Percentiles rank a stretch among this genome's conserved stretches.
phyloP scores from a whole-genome alignment of 2,329 filamentous ascomycete genomes.

The Diaporthe vexans region DNA sequence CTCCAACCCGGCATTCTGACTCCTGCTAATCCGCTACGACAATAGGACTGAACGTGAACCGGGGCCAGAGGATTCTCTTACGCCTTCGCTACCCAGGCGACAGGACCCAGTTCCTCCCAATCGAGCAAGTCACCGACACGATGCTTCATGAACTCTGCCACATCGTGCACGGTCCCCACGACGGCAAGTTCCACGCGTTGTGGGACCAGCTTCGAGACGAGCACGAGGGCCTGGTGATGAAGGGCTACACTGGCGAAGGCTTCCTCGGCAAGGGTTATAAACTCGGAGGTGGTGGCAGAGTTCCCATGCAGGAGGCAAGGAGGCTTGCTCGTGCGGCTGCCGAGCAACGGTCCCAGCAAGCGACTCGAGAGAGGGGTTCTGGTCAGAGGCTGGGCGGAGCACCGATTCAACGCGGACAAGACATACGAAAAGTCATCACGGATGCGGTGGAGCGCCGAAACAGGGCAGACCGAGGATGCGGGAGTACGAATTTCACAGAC shows the following conservation, averaged over 20 bases:
- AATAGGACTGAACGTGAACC: conserved; percentile 81
- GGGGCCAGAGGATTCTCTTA: conserved; percentile 83
- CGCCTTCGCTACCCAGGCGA: conserved; percentile 84
- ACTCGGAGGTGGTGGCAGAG: conserved; percentile 74
- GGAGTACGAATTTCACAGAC: conserved; percentile 76
- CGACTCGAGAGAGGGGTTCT: conserved; percentile 63
- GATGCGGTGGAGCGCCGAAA: conserved; percentile 79
- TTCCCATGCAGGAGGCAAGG: conserved; percentile 81
- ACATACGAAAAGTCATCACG: conserved; percentile 80
- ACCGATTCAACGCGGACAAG: conserved; percentile 65
- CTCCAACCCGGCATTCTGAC: too few relatives aligned
- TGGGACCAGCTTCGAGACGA: conserved; percentile 94
- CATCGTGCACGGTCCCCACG: conserved; percentile 86
- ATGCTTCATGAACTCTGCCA: conserved; percentile 97
- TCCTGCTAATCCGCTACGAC: not conserved
- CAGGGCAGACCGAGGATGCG: conserved; percentile 80
- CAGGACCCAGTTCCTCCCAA: conserved; percentile 80
- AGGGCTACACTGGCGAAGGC: conserved; percentile 92
- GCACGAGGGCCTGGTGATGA: conserved; percentile 79
- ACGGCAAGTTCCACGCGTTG: conserved; percentile 84
- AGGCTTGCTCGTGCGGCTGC: conserved; percentile 81
- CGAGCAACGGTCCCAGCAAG: conserved; percentile 74
- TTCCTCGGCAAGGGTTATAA: conserved; percentile 83
- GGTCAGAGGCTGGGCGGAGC: conserved; percentile 81
- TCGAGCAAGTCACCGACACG: conserved; percentile 88